Base-by-base conservation (phyloP, 345 rosid species). In the Aurinia saxatilis region DNA sequence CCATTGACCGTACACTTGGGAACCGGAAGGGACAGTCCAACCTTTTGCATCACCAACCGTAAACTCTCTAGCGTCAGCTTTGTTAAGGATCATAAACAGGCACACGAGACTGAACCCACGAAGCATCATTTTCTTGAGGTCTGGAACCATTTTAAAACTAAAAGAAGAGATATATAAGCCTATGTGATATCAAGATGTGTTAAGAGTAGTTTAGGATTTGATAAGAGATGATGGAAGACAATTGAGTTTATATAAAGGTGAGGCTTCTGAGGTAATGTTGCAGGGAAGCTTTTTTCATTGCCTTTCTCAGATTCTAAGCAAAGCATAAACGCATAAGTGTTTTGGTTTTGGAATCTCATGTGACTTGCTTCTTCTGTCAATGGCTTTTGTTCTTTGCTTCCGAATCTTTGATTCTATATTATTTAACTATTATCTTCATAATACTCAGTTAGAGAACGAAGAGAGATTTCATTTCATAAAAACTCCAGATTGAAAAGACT, bases 1-100 rank as follows among this genome's bases (percentile, higher is more conserved):
- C 99, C 99, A 90, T 33, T 80, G 81, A 59, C 68, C 72, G 18
- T 75, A 81, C 57, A 23, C 60, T 33, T 63, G 61, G 10, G 78
- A 33, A 34, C 81, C 75, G 10, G 78, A 48, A 11, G 82, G 82
- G 27, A 81, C 75, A 9, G 73, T 66, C 99, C 99, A 95, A 1
- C 87, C 86, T 8, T 59, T 73, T 11, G 75, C 59, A 40, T 77
- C 93, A 54, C 89, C 95, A 6, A 86, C 89, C 0, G 35, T 57
- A 68, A 84, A 90, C 63, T 83, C 83, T 42, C 62, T 69, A 59
- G 92, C 97, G 52, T 48, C 30, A 38, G 70, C 73, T 70, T 66
- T 75, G 31, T 55, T 78, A 35, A 73, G 48, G 68, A 83, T 18
- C 52, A 77, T 12, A 68, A 82, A 14, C 15, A 83, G 5, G 67